Evolutionary conservation across 208 protist species (phyloP).

Genomic region (Borovskyia barvae): DNA sequence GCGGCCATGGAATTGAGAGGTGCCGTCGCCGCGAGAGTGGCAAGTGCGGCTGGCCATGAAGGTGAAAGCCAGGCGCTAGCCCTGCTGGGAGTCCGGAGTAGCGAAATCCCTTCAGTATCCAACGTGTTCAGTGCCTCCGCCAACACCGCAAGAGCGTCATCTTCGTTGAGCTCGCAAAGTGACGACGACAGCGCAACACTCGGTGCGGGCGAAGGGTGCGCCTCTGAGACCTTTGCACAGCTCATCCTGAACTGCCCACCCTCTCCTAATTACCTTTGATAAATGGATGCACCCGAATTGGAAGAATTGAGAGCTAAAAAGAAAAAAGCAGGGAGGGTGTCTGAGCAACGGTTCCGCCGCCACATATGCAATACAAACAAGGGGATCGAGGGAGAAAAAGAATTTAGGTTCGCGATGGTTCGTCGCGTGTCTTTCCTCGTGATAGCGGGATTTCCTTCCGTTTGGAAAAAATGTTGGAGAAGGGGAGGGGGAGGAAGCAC

Average conservation of each 20-base stretch:
- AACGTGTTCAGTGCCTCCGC: conserved; percentile 26
- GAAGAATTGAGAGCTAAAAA: too few species aligned
- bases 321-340: too few species aligned
- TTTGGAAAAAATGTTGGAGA: not conserved
- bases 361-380: too few species aligned
- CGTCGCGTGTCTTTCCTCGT: too few species aligned
- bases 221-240: conserved; percentile 17
- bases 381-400: too few species aligned
- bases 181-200: not conserved
- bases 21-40: not conserved
- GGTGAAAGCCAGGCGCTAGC: not conserved
- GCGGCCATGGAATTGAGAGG: conserved; percentile 21
- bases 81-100: not conserved
- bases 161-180: conserved; percentile 2
- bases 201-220: not conserved
- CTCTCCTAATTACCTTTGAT: too few species aligned
- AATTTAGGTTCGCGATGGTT: too few species aligned
- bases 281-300: too few species aligned
- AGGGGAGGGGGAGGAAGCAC: not conserved
- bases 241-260: conserved; percentile 19
- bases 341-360: too few species aligned
- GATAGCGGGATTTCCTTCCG: too few species aligned
- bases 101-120: not conserved
- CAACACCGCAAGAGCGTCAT: conserved; percentile 5
- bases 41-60: conserved; percentile 8